Percentiles rank a stretch among this genome's conserved stretches.
phyloP scores from a whole-genome alignment of 2,329 filamentous ascomycete species.

The Pseudopyrenochaeta lycopersici region DNA sequence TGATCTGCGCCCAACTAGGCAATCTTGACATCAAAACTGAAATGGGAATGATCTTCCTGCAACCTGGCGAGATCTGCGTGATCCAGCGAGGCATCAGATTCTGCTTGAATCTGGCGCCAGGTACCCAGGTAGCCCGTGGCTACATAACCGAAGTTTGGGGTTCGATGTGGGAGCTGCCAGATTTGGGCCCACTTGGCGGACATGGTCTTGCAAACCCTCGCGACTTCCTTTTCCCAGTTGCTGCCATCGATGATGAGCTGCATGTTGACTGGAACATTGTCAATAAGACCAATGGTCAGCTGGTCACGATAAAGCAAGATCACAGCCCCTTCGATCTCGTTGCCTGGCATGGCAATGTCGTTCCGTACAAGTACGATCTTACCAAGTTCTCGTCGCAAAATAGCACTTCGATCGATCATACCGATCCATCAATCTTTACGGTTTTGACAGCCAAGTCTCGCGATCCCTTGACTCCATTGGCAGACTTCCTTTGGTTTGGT shows the following conservation, averaged over 20 bases:
- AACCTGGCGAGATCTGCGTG: slow-evolving; percentile 52
- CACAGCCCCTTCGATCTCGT: slow-evolving; percentile 56
- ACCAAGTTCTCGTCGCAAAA: slow-evolving; percentile 57
- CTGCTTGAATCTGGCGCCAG: slow-evolving; percentile 44
- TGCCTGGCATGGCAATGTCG: slow-evolving; percentile 53
- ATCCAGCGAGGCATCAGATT: slow-evolving; percentile 53
- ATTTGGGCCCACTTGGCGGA: slow-evolving; percentile 51
- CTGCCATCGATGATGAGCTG: slow-evolving; percentile 48
- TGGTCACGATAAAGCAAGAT: slow-evolving; percentile 46
- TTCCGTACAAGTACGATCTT: slow-evolving; percentile 65
- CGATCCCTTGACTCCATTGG: slow-evolving; percentile 47
- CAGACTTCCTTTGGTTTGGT: slow-evolving; percentile 51
- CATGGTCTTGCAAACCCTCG: slow-evolving; percentile 52
- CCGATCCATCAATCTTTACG: slow-evolving; percentile 50
- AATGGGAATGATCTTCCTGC: slow-evolving; percentile 50
- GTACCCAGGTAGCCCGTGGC: slow-evolving; percentile 45
- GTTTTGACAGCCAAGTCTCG: slow-evolving; percentile 50
- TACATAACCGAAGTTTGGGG: slow-evolving; percentile 54
- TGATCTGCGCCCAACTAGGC: slow-evolving; percentile 48
- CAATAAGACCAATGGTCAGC: slow-evolving; percentile 47
- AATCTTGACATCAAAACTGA: slow-evolving; percentile 51
- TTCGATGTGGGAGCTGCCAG: slow-evolving; percentile 51
- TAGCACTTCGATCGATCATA: slow-evolving; percentile 51
- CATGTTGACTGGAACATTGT: slow-evolving; percentile 46
- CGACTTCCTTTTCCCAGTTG: slow-evolving; percentile 50